Evolutionary conservation across 163 green algal species (phyloP).

Genomic region (Scenedesmus sp.): DNA sequence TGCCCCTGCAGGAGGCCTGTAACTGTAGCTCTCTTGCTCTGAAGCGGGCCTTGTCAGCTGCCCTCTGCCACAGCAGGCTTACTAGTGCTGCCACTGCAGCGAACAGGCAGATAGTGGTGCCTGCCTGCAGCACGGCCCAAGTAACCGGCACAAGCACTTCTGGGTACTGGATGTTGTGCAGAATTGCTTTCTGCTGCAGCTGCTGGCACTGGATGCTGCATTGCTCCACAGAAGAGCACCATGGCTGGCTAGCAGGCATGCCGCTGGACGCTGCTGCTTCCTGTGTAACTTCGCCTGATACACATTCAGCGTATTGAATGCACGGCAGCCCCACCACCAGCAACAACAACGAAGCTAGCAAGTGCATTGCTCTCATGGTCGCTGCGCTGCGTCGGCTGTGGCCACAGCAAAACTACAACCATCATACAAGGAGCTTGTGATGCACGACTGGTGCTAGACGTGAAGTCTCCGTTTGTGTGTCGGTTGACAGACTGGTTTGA

Average conservation of each 20-base stretch:
- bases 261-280: neutral
- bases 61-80: neutral
- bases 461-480: too few species aligned
- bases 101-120: neutral
- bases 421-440: neutral
- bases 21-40: neutral
- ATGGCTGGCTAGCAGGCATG: neutral
- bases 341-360: neutral
- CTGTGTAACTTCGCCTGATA: neutral
- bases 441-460: too few species aligned
- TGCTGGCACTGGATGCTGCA: neutral
- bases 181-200: constrained; percentile 12
- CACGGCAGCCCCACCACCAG: neutral
- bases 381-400: neutral
- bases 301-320: neutral
- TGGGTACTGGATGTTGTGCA: constrained; percentile 11
- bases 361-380: neutral
- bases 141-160: neutral
- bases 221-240: neutral
- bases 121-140: neutral
- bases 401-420: neutral
- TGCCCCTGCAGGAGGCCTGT: neutral
- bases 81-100: neutral
- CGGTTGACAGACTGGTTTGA: neutral
- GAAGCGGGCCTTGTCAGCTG: neutral